Percentiles rank a stretch among this genome's conserved stretches.
These are phyloP conservation scores for Podospora tetraspora DNA, from an alignment of 495 filamentous ascomycete genomes.

Conservation along the genomic window DNA sequence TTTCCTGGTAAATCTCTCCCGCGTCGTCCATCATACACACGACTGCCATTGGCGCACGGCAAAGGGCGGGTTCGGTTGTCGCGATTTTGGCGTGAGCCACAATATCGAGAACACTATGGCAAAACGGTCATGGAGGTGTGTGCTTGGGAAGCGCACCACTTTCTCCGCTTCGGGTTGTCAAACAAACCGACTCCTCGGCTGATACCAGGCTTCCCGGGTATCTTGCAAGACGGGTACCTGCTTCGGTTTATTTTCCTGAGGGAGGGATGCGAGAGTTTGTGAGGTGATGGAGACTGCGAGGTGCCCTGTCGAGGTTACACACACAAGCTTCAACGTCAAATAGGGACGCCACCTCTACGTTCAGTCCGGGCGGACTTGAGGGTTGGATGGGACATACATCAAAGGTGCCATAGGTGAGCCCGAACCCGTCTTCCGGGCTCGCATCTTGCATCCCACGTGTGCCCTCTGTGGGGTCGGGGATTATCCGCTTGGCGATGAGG, in stretches of 20 bases:
- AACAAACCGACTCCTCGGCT: conserved; percentile 1
- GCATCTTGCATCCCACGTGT: not conserved
- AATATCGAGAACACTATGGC: conserved; percentile 13
- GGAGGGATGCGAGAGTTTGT: not conserved
- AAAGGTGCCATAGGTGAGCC: not conserved
- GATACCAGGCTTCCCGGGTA: conserved; percentile 5
- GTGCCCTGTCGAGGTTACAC: not conserved
- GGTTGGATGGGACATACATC: not conserved
- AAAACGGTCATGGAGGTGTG: conserved; percentile 8
- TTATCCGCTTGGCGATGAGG: not conserved
- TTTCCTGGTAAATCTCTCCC: conserved; percentile 6
- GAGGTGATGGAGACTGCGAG: not conserved
- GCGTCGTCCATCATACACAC: not conserved
- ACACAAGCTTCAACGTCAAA: not conserved
- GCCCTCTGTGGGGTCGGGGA: not conserved
- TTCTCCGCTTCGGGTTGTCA: conserved; percentile 12
- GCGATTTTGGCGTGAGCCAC: conserved; percentile 1
- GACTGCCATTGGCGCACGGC: not conserved
- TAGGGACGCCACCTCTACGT: not conserved
- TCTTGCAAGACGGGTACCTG: not conserved
- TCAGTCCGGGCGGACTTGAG: not conserved
- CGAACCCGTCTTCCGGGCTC: not conserved
- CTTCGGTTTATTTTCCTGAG: not conserved
- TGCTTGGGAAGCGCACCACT: not conserved
- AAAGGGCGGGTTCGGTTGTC: not conserved